Evolutionary conservation across 2,329 filamentous ascomycete species (phyloP), one percentile per base, ranked within the genome.

Genomic region (Neurospora crassa): DNA sequence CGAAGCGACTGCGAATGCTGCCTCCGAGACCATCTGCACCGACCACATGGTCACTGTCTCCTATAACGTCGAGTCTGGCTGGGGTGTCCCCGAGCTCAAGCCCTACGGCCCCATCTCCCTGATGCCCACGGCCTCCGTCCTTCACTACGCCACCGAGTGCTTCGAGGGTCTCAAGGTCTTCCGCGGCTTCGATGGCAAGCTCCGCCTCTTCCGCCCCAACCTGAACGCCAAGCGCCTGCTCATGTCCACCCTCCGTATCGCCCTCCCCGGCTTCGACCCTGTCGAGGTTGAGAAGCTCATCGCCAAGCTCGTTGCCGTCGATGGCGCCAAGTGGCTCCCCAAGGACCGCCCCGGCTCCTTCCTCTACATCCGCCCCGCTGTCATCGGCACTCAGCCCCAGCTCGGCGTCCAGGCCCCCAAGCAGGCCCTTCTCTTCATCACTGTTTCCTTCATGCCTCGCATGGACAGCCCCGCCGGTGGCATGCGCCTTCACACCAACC

Each of bases 101-200:
- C 91, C 93, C 37, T 96, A 93, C 80, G 91, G 92, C 0, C 91
- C 92, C 12, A 83, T 97, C 70, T 86, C 86, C 74, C 88, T 97
- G 77, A 91, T 93, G 83, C 93, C 93, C 43, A 94, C 91, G 5
- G 92, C 93, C 16, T 92, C 90, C 3, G 89, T 90, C 73, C 86
- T 97, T 72, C 93, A 97, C 85, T 97, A 97, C 82, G 93, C 93
- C 12, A 96, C 93, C 68, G 91, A 95, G 81, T 96, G 93, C 81
- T 97, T 96, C 82, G 93, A 97, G 82, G 93, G 93, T 14, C 82
- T 87, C 76, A 97, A 96, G 82, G 88, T 89, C 69, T 96, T 93
- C 85, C 90, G 93, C 69, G 93, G 93, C 71, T 87, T 87, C 75
- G 91, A 95, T 79, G 90, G 90, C 76, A 87, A 87, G 77, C 86